These are phyloP conservation scores for Arthrobotrys pseudoclavata DNA, from an alignment of 2,329 filamentous ascomycete species.

Conservation along the genomic window DNA sequence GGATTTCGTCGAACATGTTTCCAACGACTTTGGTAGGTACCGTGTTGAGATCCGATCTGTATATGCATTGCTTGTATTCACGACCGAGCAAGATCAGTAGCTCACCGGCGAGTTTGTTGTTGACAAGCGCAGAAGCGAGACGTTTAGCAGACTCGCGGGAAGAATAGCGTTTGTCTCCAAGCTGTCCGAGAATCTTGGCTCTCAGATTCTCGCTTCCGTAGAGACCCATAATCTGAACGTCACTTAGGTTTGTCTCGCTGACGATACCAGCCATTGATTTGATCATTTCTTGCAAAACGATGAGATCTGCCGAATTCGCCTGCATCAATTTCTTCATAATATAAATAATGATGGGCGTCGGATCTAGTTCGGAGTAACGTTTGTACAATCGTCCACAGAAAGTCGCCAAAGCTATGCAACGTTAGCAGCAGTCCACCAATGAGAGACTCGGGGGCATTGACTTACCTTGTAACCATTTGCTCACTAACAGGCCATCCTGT, in stretches of 20 bases:
- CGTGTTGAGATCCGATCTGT: constrained; percentile 77
- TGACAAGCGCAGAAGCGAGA: constrained; percentile 82
- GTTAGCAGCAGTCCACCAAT: constrained; percentile 33
- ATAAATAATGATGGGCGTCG: constrained; percentile 88
- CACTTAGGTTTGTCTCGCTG: constrained; percentile 86
- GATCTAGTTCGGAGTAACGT: constrained; percentile 85
- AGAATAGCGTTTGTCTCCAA: constrained; percentile 85
- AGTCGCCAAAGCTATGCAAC: constrained; percentile 76
- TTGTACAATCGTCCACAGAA: constrained; percentile 93
- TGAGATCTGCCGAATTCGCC: constrained; percentile 89
- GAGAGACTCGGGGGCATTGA: constrained; percentile 6
- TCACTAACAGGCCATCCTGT: constrained; percentile 80
- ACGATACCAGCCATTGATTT: constrained; percentile 94
- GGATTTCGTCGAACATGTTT: constrained; percentile 84
- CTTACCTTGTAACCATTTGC: constrained; percentile 81
- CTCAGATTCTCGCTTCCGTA: constrained; percentile 85
- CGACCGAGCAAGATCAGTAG: constrained; percentile 92
- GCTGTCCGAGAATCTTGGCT: constrained; percentile 81
- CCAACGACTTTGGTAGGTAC: constrained; percentile 85
- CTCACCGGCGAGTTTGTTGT: constrained; percentile 82
- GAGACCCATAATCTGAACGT: constrained; percentile 87
- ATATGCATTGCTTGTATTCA: constrained; percentile 88
- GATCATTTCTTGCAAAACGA: constrained; percentile 90
- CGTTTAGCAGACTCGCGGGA: constrained; percentile 81
- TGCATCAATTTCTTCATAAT: constrained; percentile 84